Evolutionary conservation across 2,329 filamentous ascomycete genomes (phyloP), one percentile per base, ranked within the genome.

Genomic region (Penicillium sp.): DNA sequence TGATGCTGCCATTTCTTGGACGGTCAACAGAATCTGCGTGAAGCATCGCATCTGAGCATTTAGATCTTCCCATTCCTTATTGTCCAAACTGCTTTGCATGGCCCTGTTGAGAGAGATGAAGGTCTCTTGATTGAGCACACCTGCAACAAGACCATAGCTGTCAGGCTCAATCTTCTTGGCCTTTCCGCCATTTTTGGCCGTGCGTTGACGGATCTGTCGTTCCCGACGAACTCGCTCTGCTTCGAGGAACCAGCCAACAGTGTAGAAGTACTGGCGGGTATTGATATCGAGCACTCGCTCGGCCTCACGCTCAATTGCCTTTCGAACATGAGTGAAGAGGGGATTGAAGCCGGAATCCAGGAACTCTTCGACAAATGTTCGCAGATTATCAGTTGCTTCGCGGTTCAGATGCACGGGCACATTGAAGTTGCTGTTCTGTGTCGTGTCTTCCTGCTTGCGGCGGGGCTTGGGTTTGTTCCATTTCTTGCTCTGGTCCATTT

Each of bases 261-360:
- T 81, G 67, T 96, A 97, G 73, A 97, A 96, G 72, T 91, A 97
- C 65, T 97, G 93, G 24, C 88, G 84, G 2, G 85, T 82, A 66
- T 97, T 92, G 52, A 89, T 86, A 40, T 86, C 83, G 52, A 91
- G 80, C 0, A 97, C 81, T 59, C 96, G 88, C 24, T 93, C 86
- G 1, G 89, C 89, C 74, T 97, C 92, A 22, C 93, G 86, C 65
- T 97, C 93, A 51, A 99, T 89, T 2, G 92, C 91, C 72, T 91
- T 93, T 49, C 94, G 87, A 11, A 97, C 78, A 66, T 95, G 90
- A 43, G 85, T 83, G 67, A 97, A 96, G 0, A 92, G 78, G 4
- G 92, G 92, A 68, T 97, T 99, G 78, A 99, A 99, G 0, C 91
- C 90, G 0, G 93, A 92, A 71, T 99, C 93, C 3, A 99, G 78